phyloP scores from a whole-genome alignment of 257 asterid genomes.

The Echium plantagineum region DNA sequence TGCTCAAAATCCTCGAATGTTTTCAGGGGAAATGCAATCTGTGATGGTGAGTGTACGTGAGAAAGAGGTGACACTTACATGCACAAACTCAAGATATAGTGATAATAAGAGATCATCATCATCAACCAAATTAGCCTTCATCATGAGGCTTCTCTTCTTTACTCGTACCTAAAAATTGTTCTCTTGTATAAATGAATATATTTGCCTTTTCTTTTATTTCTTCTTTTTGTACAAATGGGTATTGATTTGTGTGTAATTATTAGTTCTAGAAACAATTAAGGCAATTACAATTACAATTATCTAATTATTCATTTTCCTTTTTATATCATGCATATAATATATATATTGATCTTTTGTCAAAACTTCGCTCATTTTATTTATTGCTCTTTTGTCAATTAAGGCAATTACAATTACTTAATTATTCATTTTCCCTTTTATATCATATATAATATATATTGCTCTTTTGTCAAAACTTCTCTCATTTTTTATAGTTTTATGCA shows the following conservation, averaged over 20 bases:
- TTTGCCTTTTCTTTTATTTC: too few relatives aligned
- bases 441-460: too few relatives aligned
- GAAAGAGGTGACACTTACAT: conserved; percentile 62
- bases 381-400: too few relatives aligned
- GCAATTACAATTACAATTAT: background rate
- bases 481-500: too few relatives aligned
- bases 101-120: background rate
- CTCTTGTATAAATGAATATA: too few relatives aligned
- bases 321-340: too few relatives aligned
- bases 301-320: background rate
- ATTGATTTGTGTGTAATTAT: too few relatives aligned
- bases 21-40: conserved; percentile 61
- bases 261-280: background rate
- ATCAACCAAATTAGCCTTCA: background rate
- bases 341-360: too few relatives aligned
- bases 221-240: too few relatives aligned
- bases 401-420: background rate
- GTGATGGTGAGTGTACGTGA: conserved; percentile 61
- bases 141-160: background rate
- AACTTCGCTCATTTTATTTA: too few relatives aligned
- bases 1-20: background rate
- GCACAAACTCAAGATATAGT: conserved; percentile 18
- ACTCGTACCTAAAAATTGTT: background rate
- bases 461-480: too few relatives aligned
- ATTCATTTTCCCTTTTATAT: background rate